Evolutionary conservation across 768 basidiomycete genomes (phyloP).

Genomic region (Chlorophyllum brunneum): DNA sequence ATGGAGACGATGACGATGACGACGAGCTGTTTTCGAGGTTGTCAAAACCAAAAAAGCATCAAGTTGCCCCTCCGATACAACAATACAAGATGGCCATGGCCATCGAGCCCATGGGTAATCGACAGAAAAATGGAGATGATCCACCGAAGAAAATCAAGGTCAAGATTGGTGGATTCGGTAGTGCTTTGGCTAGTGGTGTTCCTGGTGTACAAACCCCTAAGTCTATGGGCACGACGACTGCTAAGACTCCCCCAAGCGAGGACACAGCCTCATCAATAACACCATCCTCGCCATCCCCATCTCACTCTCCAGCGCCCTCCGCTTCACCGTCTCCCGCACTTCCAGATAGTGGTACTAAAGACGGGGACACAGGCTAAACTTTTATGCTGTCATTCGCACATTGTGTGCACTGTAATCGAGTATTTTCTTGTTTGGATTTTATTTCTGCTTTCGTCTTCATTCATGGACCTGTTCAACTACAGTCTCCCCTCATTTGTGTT

Average conservation of each 20-base stretch:
- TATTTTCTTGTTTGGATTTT: slow-evolving; percentile 4
- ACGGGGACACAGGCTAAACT: slow-evolving; percentile 67
- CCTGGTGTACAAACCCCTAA: neutral
- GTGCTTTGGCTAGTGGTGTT: slow-evolving; percentile 26
- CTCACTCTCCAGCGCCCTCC: slow-evolving; percentile 23
- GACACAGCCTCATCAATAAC: slow-evolving; percentile 14
- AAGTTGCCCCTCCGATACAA: slow-evolving; percentile 18
- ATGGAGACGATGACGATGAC: slow-evolving; percentile 72
- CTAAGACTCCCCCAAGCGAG: neutral
- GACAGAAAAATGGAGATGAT: slow-evolving; percentile 46
- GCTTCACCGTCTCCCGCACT: slow-evolving; percentile 37
- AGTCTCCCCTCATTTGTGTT: neutral
- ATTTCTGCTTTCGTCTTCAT: slow-evolving; percentile 3
- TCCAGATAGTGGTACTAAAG: slow-evolving; percentile 66
- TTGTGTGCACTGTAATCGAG: slow-evolving; percentile 8
- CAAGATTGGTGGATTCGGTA: slow-evolving; percentile 52
- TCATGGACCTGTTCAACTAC: slow-evolving; percentile 5
- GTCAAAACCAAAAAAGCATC: slow-evolving; percentile 54
- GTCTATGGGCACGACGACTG: neutral
- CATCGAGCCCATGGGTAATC: slow-evolving; percentile 19
- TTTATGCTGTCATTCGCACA: slow-evolving; percentile 11
- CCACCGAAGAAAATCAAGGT: slow-evolving; percentile 74
- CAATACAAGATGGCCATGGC: slow-evolving; percentile 1
- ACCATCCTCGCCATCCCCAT: slow-evolving; percentile 15
- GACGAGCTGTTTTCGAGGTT: slow-evolving; percentile 63